A percentile compares a stretch with the other conserved stretches of the same genome.
Conservation (phyloP, 805 yeast species). For the Zygoascus tannicola region DNA sequence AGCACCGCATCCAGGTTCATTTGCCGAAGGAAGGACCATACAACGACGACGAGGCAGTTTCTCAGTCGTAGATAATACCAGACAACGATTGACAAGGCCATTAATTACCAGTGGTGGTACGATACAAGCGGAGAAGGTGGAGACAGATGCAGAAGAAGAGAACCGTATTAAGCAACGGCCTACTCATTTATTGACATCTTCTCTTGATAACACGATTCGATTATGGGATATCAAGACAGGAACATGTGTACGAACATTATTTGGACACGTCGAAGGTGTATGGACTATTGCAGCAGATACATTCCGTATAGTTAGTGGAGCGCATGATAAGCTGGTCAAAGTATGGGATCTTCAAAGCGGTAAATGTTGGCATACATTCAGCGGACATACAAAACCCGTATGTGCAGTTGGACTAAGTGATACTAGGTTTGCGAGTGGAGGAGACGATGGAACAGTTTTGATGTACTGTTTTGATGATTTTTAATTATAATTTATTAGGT, state of each 20-base stretch:
- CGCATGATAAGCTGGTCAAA: conserved; percentile 82
- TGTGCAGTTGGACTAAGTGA: conserved; percentile 74
- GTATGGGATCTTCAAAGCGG: conserved; percentile 97
- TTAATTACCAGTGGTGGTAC: background rate
- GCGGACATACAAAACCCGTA: conserved; percentile 53
- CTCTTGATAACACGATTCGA: conserved; percentile 87
- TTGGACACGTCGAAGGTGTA: conserved; percentile 97
- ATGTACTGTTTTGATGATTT: conserved; percentile 62
- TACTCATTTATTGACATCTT: conserved; percentile 80
- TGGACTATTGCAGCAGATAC: conserved; percentile 97
- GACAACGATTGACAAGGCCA: background rate
- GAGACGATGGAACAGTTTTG: conserved; percentile 80
- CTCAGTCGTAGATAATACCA: background rate
- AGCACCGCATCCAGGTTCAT: conserved; percentile 5
- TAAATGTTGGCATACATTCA: conserved; percentile 86
- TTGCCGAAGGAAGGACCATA: background rate
- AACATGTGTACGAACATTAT: conserved; percentile 83
- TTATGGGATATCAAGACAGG: conserved; percentile 86
- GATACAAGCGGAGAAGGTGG: conserved; percentile 12
- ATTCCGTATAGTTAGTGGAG: conserved; percentile 87
- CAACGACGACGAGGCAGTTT: background rate
- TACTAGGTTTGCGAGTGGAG: conserved; percentile 81
- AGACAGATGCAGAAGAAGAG: conserved; percentile 11
- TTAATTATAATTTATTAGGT: background rate
- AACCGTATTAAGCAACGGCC: conserved; percentile 29